Conservation (phyloP, 1,284 basidiomycete species). For the Sutorius eximius region DNA sequence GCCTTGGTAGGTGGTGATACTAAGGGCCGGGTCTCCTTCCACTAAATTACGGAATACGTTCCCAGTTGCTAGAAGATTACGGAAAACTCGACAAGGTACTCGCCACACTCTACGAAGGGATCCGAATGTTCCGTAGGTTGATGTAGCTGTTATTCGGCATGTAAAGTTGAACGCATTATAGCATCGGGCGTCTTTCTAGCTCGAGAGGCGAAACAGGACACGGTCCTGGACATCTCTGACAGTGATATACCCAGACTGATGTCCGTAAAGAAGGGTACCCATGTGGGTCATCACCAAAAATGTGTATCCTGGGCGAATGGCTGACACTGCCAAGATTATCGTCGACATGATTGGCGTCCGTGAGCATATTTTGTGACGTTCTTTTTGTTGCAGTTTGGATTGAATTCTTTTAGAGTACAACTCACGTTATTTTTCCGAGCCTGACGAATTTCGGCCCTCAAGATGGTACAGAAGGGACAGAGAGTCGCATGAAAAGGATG, state of each 20-base stretch:
- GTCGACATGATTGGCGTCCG: conserved; percentile 54
- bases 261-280: conserved; percentile 32
- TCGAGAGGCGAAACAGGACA: conserved; percentile 25
- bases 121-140: conserved; percentile 47
- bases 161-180: conserved; percentile 5
- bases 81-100: conserved; percentile 46
- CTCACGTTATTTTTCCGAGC: conserved; percentile 40
- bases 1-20: conserved; percentile 38
- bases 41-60: background rate
- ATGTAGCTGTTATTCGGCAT: background rate
- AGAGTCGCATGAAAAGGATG: conserved; percentile 11
- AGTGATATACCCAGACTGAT: conserved; percentile 13
- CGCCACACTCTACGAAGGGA: conserved; percentile 45
- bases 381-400: background rate
- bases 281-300: conserved; percentile 15
- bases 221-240: conserved; percentile 18
- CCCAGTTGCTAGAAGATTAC: conserved; percentile 47
- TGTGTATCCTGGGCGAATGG: background rate
- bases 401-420: conserved; percentile 33
- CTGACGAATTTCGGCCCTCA: conserved; percentile 40
- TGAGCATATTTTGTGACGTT: conserved; percentile 33
- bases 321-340: conserved; percentile 31
- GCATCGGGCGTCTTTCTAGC: conserved; percentile 22
- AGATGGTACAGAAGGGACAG: conserved; percentile 39
- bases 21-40: background rate